phyloP scores from a whole-genome alignment of 1,139 yeast genomes.

The Yamadazyma triangularis region DNA sequence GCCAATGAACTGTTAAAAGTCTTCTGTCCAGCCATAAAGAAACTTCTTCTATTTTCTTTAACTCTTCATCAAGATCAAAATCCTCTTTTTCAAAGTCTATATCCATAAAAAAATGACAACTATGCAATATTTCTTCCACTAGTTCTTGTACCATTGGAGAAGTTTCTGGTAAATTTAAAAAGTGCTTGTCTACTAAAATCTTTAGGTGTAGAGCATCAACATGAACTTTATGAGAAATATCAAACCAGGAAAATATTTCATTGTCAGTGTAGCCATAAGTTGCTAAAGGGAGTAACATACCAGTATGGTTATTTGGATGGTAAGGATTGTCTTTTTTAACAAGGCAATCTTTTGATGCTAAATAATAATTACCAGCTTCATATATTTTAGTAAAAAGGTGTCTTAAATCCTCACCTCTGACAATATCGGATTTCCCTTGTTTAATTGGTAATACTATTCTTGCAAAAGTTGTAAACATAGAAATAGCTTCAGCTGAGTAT shows the following conservation, averaged over 20 bases:
- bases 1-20: conserved; percentile 3
- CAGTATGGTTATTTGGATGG: conserved; percentile 2
- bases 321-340: conserved; percentile 1
- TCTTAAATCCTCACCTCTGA: conserved; percentile 1
- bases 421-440: neutral
- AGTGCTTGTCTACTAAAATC: neutral
- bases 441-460: conserved; percentile 1
- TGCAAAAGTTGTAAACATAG: conserved; percentile 1
- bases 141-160: conserved; percentile 3
- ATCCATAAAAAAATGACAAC: conserved; percentile 3
- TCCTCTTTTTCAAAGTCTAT: conserved; percentile 1
- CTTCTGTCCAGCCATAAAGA: conserved; percentile 1
- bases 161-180: conserved; percentile 1
- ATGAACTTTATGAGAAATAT: conserved; percentile 3
- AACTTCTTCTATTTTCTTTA: conserved; percentile 1
- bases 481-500: conserved; percentile 1
- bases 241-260: conserved; percentile 4
- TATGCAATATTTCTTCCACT: conserved; percentile 1
- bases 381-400: conserved; percentile 1
- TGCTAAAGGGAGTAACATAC: conserved; percentile 1
- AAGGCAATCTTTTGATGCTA: conserved; percentile 1
- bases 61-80: conserved; percentile 1
- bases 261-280: conserved; percentile 2
- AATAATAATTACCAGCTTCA: neutral
- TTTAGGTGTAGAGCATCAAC: conserved; percentile 3